phyloP scores from a whole-genome alignment of 2,329 filamentous ascomycete genomes.

The Laburnicola sp. region DNA sequence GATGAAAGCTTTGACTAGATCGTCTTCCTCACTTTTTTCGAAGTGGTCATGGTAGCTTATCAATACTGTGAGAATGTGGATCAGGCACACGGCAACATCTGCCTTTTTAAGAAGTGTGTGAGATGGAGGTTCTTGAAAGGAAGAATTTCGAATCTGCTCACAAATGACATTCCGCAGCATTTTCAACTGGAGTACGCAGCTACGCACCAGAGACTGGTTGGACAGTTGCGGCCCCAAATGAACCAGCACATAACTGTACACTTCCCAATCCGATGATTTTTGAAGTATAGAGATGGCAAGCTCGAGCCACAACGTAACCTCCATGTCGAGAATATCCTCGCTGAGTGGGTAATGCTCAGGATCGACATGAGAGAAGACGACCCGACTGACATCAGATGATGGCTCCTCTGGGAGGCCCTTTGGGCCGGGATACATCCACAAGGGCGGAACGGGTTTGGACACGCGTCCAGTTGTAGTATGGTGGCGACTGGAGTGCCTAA shows the following conservation, averaged over 20 bases:
- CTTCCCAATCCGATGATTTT: slow-evolving; percentile 80
- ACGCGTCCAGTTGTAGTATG: slow-evolving; percentile 31
- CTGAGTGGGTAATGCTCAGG: slow-evolving; percentile 36
- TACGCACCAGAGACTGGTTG: slow-evolving; percentile 83
- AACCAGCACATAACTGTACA: slow-evolving; percentile 87
- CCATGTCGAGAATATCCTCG: slow-evolving; percentile 54
- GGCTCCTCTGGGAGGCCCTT: slow-evolving; percentile 59
- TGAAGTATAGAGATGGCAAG: slow-evolving; percentile 73
- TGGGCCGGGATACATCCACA: slow-evolving; percentile 62
- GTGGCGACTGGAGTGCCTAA: slow-evolving; percentile 31
- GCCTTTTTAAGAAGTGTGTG: slow-evolving; percentile 80
- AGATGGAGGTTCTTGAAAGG: slow-evolving; percentile 78
- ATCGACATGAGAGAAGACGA: slow-evolving; percentile 55
- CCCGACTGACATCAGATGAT: slow-evolving; percentile 52
- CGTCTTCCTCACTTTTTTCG: slow-evolving; percentile 81
- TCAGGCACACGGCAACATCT: slow-evolving; percentile 86
- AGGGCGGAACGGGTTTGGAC: slow-evolving; percentile 43
- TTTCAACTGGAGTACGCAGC: slow-evolving; percentile 73
- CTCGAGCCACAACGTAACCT: slow-evolving; percentile 67
- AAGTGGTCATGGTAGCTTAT: slow-evolving; percentile 89
- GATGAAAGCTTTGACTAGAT: slow-evolving; percentile 84
- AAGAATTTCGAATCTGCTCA: slow-evolving; percentile 76
- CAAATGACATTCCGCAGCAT: slow-evolving; percentile 76
- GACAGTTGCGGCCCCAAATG: slow-evolving; percentile 85
- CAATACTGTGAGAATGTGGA: slow-evolving; percentile 82